Percentiles rank a stretch among this genome's conserved stretches.
These are phyloP conservation scores for Zygosaccharomyces sapae DNA, from an alignment of 1,139 yeast species.

Conservation along the genomic window DNA sequence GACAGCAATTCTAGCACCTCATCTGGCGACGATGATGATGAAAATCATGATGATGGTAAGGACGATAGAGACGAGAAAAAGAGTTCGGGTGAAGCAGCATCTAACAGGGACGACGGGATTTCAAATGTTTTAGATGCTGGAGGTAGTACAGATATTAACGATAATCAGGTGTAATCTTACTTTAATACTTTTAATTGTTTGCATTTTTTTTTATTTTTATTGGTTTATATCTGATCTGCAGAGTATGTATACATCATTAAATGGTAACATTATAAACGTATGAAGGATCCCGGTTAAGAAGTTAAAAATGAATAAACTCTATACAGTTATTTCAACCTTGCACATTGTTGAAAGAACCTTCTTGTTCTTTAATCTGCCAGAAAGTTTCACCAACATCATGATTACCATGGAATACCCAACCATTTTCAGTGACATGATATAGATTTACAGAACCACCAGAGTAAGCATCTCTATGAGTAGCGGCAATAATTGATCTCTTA, in stretches of 20 bases:
- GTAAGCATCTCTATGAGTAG: constrained; percentile 96
- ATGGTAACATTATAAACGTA: neutral
- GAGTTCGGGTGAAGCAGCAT: too few species aligned
- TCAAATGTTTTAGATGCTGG: constrained; percentile 1
- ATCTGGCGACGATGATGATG: constrained; percentile 4
- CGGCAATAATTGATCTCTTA: constrained; percentile 92
- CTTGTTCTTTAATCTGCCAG: constrained; percentile 87
- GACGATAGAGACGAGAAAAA: constrained; percentile 13
- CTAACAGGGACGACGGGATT: constrained; percentile 1
- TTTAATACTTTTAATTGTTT: constrained; percentile 1
- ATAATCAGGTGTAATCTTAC: constrained; percentile 2
- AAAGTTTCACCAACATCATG: constrained; percentile 86
- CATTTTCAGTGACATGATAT: constrained; percentile 86
- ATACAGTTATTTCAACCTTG: constrained; percentile 44
- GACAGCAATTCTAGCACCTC: too few species aligned
- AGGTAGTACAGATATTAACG: neutral
- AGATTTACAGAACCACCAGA: constrained; percentile 96
- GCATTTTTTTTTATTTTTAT: neutral
- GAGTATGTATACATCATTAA: constrained; percentile 2
- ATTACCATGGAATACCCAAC: constrained; percentile 96
- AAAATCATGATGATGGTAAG: constrained; percentile 3
- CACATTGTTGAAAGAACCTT: constrained; percentile 87
- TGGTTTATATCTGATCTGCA: neutral
- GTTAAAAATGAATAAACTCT: neutral
- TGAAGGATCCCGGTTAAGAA: neutral